Evolutionary conservation across 305 asterid genomes (phyloP), one percentile per base, ranked within the genome.

Genomic region (Caryopteris hybrid): DNA sequence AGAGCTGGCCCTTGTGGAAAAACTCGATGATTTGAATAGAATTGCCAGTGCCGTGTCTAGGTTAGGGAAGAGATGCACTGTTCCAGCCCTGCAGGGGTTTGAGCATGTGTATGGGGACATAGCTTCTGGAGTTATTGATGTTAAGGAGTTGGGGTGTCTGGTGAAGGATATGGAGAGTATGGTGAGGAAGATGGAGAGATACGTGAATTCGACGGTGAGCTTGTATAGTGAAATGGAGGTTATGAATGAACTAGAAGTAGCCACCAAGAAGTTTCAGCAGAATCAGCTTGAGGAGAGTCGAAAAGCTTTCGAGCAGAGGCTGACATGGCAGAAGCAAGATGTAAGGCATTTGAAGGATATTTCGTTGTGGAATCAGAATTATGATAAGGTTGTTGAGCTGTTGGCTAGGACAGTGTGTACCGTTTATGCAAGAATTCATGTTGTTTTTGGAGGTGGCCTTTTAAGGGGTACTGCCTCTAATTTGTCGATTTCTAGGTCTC

Each of bases 151-250:
- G 73, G 91, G 95, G 16, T 85, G 89, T 73, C 69, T 89, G 71
- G 97, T 95, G 63, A 95, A 92, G 80, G 97, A 95, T 68, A 91
- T 95, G 99, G 98, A 95, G 10, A 73, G 86, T 50, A 88, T 83
- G 83, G 78, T 90, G 61, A 81, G 85, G 85, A 95, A 84, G 73
- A 85, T 95, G 95, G 95, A 92, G 69, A 71, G 91, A 11, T 88
- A 78, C 62, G 97, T 89, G 66, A 78, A 67, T 67, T 79, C 81
- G 0, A 86, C 96, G 0, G 83, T 84, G 11, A 83, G 74, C 33
- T 74, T 95, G 82, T 88, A 89, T 56, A 64, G 72, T 11, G 92
- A 91, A 69, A 76, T 95, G 91, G 97, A 80, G 77, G 96, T 83
- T 8, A 71, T 86, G 80, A 85, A 84, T 75, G 95, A 95, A 61